phyloP scores from a whole-genome alignment of 345 rosid species.

The Mallotus nudiflorus region DNA sequence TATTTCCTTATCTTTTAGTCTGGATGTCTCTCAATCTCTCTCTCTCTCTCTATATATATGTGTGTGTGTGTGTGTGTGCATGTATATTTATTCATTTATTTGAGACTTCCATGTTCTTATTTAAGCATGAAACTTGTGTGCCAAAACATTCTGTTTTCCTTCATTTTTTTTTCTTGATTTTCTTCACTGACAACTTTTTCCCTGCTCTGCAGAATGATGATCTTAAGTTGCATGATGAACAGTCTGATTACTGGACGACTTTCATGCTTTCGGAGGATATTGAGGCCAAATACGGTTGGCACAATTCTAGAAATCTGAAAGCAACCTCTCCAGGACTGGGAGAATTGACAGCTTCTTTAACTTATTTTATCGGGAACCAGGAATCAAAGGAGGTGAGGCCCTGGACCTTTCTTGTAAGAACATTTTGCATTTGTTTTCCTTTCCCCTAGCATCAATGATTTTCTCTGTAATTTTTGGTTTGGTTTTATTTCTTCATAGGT shows the following conservation, averaged over 20 bases:
- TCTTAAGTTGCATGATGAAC: slow-evolving; percentile 55
- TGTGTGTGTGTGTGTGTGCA: too few species aligned
- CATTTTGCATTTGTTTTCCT: not conserved
- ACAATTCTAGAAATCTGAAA: slow-evolving; percentile 54
- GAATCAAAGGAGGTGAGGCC: slow-evolving; percentile 59
- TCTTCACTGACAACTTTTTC: slow-evolving; percentile 31
- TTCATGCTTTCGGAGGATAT: slow-evolving; percentile 45
- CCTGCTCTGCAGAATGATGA: slow-evolving; percentile 67
- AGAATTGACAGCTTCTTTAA: slow-evolving; percentile 67
- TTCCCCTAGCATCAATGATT: not conserved
- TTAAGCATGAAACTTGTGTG: not conserved
- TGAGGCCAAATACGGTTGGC: slow-evolving; percentile 51
- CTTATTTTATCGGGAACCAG: slow-evolving; percentile 50
- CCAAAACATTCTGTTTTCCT: slow-evolving; percentile 9
- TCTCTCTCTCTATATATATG: not conserved
- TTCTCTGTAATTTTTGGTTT: slow-evolving; percentile 7
- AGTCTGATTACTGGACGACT: slow-evolving; percentile 57
- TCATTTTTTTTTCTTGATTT: slow-evolving; percentile 25
- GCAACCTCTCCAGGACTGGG: slow-evolving; percentile 73
- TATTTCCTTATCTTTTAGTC: not conserved
- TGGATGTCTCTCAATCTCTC: not conserved
- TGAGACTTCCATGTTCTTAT: not conserved
- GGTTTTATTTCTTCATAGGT: slow-evolving; percentile 47
- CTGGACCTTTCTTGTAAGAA: slow-evolving; percentile 5
- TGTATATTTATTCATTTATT: too few species aligned